These are phyloP conservation scores for Paramecium pentaurelia DNA, from an alignment of 73 alveolate genomes.

Conservation along the genomic window DNA sequence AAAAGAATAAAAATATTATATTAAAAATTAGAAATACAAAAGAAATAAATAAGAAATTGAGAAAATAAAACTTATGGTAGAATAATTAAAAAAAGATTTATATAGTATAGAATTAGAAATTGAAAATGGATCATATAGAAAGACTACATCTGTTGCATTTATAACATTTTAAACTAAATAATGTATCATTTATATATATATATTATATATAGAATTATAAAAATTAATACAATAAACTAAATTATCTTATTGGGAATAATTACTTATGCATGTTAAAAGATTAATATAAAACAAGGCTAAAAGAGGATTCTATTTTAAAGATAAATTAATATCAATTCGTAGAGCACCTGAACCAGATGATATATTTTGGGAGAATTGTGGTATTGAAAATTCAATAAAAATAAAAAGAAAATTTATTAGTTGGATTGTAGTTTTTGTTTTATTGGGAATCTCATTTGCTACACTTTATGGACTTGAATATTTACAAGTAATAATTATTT, in stretches of 20 bases:
- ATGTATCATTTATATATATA: not conserved
- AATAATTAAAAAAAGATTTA: not conserved
- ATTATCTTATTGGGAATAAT: not conserved
- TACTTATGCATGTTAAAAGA: not conserved
- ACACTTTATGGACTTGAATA: not conserved
- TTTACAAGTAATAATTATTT: not conserved
- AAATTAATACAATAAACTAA: not conserved
- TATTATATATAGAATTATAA: not conserved
- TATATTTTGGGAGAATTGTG: slow-evolving; percentile 39
- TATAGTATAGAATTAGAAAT: not conserved
- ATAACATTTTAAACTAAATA: not conserved
- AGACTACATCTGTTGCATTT: not conserved
- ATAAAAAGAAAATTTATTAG: not conserved
- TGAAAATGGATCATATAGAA: not conserved
- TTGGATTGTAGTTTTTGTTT: not conserved
- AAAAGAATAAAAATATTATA: not conserved
- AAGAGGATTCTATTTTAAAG: not conserved
- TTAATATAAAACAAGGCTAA: not conserved
- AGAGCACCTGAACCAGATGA: slow-evolving; percentile 52
- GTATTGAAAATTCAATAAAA: not conserved
- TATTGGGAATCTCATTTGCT: not conserved
- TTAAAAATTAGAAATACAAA: not conserved
- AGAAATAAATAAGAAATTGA: not conserved
- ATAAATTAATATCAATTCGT: not conserved
- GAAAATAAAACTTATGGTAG: not conserved